Base-by-base conservation (phyloP, 2,329 filamentous ascomycete species). In the Fusarium beomiforme region DNA sequence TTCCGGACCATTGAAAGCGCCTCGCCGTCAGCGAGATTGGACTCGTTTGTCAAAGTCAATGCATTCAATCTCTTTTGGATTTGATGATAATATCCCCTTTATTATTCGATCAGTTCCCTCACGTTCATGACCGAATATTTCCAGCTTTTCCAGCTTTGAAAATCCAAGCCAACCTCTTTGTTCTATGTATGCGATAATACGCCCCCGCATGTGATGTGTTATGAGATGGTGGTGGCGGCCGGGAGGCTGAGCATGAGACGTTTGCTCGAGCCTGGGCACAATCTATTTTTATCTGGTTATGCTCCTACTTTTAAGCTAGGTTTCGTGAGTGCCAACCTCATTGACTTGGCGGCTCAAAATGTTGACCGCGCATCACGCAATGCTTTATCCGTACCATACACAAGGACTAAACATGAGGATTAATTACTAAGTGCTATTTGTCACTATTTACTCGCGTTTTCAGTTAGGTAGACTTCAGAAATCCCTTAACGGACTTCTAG, bases 211-310 rank as follows among this genome's bases (percentile, higher is more conserved):
- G 26, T 51, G 37, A 51, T 24, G 47, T 29, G 33, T 51, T 59
- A 34, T 59, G 31, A 43, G 36, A 19, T 53, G 50, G 36, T 36
- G 56, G 47, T 43, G 67, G 66, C 56, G 56, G 47, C 47, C 36
- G 53, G 66, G 66, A 72, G 70, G 70, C 70, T 64, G 62, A 70
- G 70, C 67, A 67, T 54, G 63, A 59, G 59, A 44, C 46, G 47
- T 50, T 41, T 55, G 50, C 14, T 19, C 17, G 36, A 44, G n/a
- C n/a, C n/a, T n/a, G n/a, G 26, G 23, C 33, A 59, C 57, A 55
- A 43, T 59, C 70, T 72, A 72, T 72, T 73, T 72, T 70, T 73
- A 73, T 73, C 54, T 34, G 37, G 21, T 67, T 53, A 65, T 71
- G 64, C 58, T 63, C 37, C 56, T 55, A 29, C 6, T 29, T 29